Conservation (phyloP, 2,329 filamentous ascomycete genomes). For the Neofusicoccum laricinum region DNA sequence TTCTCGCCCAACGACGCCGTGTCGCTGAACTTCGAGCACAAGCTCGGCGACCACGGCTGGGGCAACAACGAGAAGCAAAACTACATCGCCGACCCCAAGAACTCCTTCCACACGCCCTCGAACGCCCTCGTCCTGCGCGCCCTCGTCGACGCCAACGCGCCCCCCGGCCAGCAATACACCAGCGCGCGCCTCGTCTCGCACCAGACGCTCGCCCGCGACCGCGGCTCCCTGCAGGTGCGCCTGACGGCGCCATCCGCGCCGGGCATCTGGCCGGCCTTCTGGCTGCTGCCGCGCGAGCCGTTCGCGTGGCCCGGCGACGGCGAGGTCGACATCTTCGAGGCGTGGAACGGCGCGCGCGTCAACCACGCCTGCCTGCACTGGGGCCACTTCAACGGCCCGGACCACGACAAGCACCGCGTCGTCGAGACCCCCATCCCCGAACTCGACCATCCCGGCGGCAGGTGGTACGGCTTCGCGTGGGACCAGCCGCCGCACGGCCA, state of each 20-base stretch:
- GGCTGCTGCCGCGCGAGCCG: conserved; percentile 57
- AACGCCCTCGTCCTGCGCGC: conserved; percentile 54
- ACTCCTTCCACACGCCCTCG: conserved; percentile 55
- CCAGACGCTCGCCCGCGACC: conserved; percentile 49
- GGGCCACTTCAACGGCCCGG: conserved; percentile 54
- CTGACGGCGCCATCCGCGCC: conserved; percentile 53
- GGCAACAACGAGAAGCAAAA: conserved; percentile 61
- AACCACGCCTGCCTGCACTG: conserved; percentile 61
- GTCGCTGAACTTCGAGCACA: conserved; percentile 52
- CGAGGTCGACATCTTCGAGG: conserved; percentile 60
- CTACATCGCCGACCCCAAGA: conserved; percentile 50
- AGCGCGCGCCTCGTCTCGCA: conserved; percentile 56
- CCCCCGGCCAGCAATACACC: conserved; percentile 47
- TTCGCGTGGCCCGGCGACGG: conserved; percentile 60
- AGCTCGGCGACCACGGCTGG: conserved; percentile 59
- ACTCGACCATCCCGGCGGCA: conserved; percentile 45
- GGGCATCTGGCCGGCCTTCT: conserved; percentile 62
- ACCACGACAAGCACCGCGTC: conserved; percentile 57
- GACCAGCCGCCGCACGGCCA: conserved; percentile 45
- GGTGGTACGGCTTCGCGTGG: conserved; percentile 59
- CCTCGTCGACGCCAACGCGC: conserved; percentile 36
- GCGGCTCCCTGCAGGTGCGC: conserved; percentile 53
- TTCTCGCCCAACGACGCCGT: conserved; percentile 50
- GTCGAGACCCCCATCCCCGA: conserved; percentile 48
- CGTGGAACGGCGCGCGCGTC: conserved; percentile 57